Evolutionary conservation across 2,329 filamentous ascomycete genomes (phyloP), one percentile per base, ranked within the genome.

Genomic region (Magnaporthiopsis rhizophila): DNA sequence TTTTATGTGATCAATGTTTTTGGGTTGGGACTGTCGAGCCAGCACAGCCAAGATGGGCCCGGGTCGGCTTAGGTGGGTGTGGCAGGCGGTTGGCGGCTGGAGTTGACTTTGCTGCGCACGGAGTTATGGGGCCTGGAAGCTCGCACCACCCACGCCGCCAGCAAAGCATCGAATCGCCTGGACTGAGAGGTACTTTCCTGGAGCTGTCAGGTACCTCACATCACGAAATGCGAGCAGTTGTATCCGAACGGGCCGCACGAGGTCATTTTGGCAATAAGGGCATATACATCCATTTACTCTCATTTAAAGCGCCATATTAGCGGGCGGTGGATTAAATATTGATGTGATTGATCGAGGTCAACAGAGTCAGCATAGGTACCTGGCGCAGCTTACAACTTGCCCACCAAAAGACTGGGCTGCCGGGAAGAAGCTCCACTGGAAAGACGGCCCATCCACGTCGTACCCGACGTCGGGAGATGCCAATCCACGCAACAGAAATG

Each of bases 1-100:
- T 58, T 58, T 24, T 24, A 26, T 61, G 59, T 59, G 56, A 63
- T 63, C 53, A 26, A 63, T 63, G 26, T 28, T 30, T 36, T 32
- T 59, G 58, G 62, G 62, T 53, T 63, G 58, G 60, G 60, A 62
- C 60, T 62, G 53, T 32, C 53, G 62, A 63, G 34, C 32, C 58
- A 36, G 62, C 30, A n/a, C 53, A 59, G 56, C 62, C 62, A 63
- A 59, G 57, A 63, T 63, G 62, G 62, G 62, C 36, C 30, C 28
- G 21, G 45, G 60, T 62, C 60, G 36, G 60, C 36, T 62, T 53
- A 11, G 59, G 59, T 38, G 50, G 21, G 21, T 26, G 58, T 38
- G 58, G 58, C 57, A 58, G 61, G 61, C 61, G 38, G 61, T 62
- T 62, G 61, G 61, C 36, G 36, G 36, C 36, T 38, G 36, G 36